Evolutionary conservation across 495 filamentous ascomycete species (phyloP).

Genomic region (Daldinia concentrica): DNA sequence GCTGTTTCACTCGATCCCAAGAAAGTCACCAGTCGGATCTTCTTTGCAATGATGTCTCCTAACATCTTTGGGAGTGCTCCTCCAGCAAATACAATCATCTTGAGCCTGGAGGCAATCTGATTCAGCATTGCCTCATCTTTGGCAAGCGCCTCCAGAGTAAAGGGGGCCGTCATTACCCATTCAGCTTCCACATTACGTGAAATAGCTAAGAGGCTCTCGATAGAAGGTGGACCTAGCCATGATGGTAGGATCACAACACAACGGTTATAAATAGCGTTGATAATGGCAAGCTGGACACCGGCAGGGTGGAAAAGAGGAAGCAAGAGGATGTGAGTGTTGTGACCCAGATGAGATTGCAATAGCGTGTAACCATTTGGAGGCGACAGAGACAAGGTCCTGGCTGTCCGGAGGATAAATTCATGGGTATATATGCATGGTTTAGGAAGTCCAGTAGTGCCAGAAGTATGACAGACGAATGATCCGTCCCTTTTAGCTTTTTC

Average conservation of each 20-base stretch:
- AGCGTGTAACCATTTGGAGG: not conserved
- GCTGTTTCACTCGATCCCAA: not conserved
- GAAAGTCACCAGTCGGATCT: not conserved
- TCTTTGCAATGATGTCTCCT: not conserved
- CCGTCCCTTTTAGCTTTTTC: not conserved
- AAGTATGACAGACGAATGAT: not conserved
- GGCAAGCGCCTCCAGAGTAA: not conserved
- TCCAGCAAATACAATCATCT: constrained; percentile 3
- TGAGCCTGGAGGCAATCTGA: not conserved
- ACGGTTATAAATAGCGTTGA: not conserved
- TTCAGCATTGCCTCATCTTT: not conserved
- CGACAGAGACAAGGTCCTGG: not conserved
- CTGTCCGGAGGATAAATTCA: not conserved
- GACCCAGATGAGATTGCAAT: not conserved
- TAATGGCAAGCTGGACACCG: not conserved
- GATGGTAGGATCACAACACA: not conserved
- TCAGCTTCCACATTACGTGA: not conserved
- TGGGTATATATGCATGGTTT: not conserved
- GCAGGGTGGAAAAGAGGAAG: not conserved
- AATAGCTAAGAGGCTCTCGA: not conserved
- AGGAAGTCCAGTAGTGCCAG: not conserved
- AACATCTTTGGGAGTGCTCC: not conserved
- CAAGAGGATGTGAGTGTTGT: not conserved
- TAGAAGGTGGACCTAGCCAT: not conserved
- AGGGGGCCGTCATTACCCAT: not conserved